Conservation (phyloP, 1,284 basidiomycete species). For the Takashimella tepidaria region DNA sequence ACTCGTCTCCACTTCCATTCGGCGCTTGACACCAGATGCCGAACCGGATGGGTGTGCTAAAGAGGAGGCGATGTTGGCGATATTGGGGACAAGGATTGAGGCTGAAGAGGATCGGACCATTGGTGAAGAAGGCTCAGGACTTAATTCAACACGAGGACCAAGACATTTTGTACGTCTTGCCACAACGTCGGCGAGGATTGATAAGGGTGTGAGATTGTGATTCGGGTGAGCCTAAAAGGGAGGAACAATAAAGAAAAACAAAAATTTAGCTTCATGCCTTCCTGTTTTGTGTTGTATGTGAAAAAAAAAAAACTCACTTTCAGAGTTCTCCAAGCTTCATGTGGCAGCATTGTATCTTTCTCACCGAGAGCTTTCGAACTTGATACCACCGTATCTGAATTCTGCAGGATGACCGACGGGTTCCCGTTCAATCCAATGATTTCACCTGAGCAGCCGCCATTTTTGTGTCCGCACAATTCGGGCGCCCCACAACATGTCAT, state of each 20-base stretch:
- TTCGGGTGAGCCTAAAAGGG: slow-evolving; percentile 67
- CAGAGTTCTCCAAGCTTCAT: slow-evolving; percentile 76
- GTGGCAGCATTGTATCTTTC: slow-evolving; percentile 63
- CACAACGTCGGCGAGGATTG: slow-evolving; percentile 79
- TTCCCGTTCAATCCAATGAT: slow-evolving; percentile 12
- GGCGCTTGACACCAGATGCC: slow-evolving; percentile 53
- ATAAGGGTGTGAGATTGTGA: slow-evolving; percentile 70
- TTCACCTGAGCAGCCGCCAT: slow-evolving; percentile 22
- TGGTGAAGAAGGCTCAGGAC: slow-evolving; percentile 51
- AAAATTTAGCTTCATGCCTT: no score
- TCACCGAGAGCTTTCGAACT: not conserved
- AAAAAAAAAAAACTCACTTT: slow-evolving; percentile 49
- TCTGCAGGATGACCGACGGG: not conserved
- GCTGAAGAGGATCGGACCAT: slow-evolving; percentile 49
- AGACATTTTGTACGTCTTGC: slow-evolving; percentile 71
- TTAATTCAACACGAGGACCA: slow-evolving; percentile 64
- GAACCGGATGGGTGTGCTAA: slow-evolving; percentile 51
- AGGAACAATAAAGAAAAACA: no score
- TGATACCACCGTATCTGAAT: no score
- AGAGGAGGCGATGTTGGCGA: slow-evolving; percentile 37
- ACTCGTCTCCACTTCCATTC: slow-evolving; percentile 68
- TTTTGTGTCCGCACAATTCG: slow-evolving; percentile 32
- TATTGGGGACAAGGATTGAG: not conserved
- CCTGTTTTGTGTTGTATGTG: no score
- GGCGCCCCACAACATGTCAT: slow-evolving; percentile 42